phyloP scores from a whole-genome alignment of 805 yeast species.

The Candida ipomoeae region DNA sequence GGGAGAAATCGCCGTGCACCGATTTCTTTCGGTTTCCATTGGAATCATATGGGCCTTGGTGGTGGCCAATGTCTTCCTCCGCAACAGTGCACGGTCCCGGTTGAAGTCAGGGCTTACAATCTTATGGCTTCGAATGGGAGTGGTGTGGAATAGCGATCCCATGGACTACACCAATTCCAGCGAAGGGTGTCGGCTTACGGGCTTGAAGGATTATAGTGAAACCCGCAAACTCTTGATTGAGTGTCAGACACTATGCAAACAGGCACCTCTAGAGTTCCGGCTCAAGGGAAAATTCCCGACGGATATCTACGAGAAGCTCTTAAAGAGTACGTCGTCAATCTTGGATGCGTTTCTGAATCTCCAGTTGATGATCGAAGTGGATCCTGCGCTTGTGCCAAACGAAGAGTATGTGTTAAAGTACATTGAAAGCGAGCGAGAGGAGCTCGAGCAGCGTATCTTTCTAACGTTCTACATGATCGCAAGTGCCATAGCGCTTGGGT shows the following conservation, averaged over 20 bases:
- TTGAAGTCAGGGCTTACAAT: constrained; percentile 61
- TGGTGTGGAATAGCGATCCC: constrained; percentile 77
- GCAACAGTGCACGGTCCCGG: constrained; percentile 71
- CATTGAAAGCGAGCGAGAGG: constrained; percentile 56
- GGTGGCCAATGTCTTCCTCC: constrained; percentile 62
- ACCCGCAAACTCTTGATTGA: constrained; percentile 56
- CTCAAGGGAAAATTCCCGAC: constrained; percentile 69
- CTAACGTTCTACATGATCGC: constrained; percentile 75
- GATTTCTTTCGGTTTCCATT: constrained; percentile 65
- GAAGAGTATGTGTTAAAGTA: constrained; percentile 55
- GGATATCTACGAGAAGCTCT: constrained; percentile 45
- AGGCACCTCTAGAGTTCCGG: constrained; percentile 73
- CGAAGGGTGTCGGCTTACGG: constrained; percentile 27
- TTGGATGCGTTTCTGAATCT: constrained; percentile 74
- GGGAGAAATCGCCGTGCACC: constrained; percentile 70
- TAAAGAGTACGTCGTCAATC: constrained; percentile 57
- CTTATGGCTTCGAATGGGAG: constrained; percentile 76
- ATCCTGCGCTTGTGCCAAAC: constrained; percentile 47
- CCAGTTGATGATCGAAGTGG: constrained; percentile 62
- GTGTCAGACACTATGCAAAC: constrained; percentile 55
- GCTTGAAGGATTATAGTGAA: constrained; percentile 44
- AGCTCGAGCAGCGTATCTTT: constrained; percentile 68
- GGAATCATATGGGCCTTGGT: constrained; percentile 77
- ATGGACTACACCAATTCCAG: constrained; percentile 37
- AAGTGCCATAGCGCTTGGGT: constrained; percentile 68